Conservation (phyloP, 2,329 filamentous ascomycete species). For the Neocatenulostroma microsporum region DNA sequence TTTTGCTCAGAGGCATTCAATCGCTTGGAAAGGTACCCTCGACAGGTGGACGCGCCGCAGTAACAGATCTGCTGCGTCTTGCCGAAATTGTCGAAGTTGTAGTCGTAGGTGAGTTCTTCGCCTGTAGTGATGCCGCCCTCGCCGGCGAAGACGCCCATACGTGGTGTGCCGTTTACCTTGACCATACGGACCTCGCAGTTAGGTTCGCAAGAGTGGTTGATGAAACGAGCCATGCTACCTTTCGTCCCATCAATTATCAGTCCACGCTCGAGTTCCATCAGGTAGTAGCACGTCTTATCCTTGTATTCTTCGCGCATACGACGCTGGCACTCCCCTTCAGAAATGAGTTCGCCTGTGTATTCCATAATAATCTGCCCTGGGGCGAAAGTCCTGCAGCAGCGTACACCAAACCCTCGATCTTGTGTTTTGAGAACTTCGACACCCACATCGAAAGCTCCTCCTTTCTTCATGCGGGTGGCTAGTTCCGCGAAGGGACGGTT, state of each 20-base stretch:
- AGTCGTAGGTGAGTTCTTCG: slow-evolving; percentile 93
- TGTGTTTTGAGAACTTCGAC: slow-evolving; percentile 90
- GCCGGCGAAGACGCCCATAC: slow-evolving; percentile 94
- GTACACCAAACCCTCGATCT: slow-evolving; percentile 84
- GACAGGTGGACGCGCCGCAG: slow-evolving; percentile 54
- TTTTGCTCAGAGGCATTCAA: slow-evolving; percentile 25
- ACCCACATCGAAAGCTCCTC: slow-evolving; percentile 81
- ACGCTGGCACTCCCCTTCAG: slow-evolving; percentile 82
- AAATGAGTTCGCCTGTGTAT: slow-evolving; percentile 96
- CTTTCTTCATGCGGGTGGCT: slow-evolving; percentile 60
- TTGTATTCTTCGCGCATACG: slow-evolving; percentile 93
- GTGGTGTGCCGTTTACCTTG: slow-evolving; percentile 85
- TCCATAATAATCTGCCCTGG: slow-evolving; percentile 96
- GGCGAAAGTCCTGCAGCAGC: slow-evolving; percentile 78
- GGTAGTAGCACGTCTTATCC: slow-evolving; percentile 93
- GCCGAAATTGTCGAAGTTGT: slow-evolving; percentile 54
- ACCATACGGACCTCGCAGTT: slow-evolving; percentile 82
- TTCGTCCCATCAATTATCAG: slow-evolving; percentile 98
- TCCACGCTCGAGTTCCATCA: slow-evolving; percentile 98
- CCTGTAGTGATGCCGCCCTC: slow-evolving; percentile 85
- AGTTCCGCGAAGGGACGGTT: slow-evolving; percentile 85
- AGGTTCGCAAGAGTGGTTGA: slow-evolving; percentile 94
- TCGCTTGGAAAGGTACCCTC: slow-evolving; percentile 47
- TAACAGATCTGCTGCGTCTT: slow-evolving; percentile 47
- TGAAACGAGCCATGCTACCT: slow-evolving; percentile 91